phyloP scores from a whole-genome alignment of 2,329 filamentous ascomycete genomes.

The Alternaria dauci region DNA sequence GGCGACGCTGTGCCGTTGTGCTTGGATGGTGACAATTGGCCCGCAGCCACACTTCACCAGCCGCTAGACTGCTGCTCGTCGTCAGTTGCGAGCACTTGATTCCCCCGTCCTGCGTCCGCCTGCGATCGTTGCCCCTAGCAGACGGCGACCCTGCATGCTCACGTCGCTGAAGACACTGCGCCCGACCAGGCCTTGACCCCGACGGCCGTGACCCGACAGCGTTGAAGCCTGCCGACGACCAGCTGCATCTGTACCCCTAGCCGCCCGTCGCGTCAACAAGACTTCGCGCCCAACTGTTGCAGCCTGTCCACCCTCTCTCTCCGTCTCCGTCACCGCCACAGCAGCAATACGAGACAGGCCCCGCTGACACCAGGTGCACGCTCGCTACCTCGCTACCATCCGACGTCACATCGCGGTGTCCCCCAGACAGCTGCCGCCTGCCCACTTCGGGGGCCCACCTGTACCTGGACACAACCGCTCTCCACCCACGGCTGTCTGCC shows the following conservation, averaged over 20 bases:
- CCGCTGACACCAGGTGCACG: conserved; percentile 10
- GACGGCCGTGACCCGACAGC: conserved; percentile 11
- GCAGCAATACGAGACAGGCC: not conserved
- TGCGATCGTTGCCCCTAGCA: conserved; percentile 38
- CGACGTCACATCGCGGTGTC: conserved; percentile 28
- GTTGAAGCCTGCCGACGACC: conserved; percentile 3
- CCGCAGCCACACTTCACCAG: conserved; percentile 36
- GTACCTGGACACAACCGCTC: conserved; percentile 27
- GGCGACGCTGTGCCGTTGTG: conserved; percentile 35
- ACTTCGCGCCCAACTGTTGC: no score
- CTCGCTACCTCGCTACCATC: conserved; percentile 10
- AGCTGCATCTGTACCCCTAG: conserved; percentile 24
- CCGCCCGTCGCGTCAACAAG: conserved; percentile 13
- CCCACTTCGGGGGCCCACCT: conserved; percentile 34
- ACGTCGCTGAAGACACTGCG: conserved; percentile 24
- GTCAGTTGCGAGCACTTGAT: conserved; percentile 29
- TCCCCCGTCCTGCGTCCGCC: conserved; percentile 10
- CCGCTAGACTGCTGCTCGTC: conserved; percentile 31
- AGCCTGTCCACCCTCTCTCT: not conserved
- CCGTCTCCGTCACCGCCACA: not conserved
- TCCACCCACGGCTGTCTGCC: conserved; percentile 24
- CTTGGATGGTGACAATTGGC: conserved; percentile 31
- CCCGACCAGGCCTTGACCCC: conserved; percentile 14
- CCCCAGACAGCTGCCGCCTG: conserved; percentile 38
- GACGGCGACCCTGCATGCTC: conserved; percentile 38